These are phyloP conservation scores for Trichoderma citrinoviride DNA, from an alignment of 2,329 filamentous ascomycete species.

Conservation along the genomic window DNA sequence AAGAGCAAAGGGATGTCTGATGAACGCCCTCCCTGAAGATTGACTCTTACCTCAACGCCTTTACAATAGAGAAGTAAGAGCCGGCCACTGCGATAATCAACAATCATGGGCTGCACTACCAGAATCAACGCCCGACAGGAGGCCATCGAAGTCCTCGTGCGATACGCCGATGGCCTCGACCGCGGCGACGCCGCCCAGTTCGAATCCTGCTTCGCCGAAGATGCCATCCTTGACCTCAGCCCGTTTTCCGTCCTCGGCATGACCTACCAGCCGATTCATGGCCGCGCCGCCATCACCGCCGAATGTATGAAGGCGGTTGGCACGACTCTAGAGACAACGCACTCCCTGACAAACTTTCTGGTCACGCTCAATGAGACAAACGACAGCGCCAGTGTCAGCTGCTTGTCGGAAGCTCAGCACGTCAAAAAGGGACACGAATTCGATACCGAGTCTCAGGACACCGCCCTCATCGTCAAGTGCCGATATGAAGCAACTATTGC, in stretches of 20 bases:
- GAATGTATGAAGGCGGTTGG: not conserved
- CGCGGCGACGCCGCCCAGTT: not conserved
- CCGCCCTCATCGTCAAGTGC: not conserved
- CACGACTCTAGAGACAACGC: not conserved
- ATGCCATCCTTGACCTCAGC: not conserved
- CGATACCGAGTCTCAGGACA: not conserved
- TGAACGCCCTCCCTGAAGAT: not conserved
- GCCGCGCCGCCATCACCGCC: not conserved
- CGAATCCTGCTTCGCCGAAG: not conserved
- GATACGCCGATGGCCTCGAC: not conserved
- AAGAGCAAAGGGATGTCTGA: not conserved
- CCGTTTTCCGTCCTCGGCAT: not conserved
- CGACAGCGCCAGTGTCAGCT: not conserved
- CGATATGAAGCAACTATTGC: not conserved
- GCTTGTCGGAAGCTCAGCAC: constrained; percentile 1
- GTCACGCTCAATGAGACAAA: not conserved
- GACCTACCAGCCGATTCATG: not conserved
- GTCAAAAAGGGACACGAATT: not conserved
- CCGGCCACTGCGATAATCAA: not conserved
- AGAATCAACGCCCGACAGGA: not conserved
- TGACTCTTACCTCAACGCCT: no score
- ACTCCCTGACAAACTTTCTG: not conserved
- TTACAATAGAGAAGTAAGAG: no score
- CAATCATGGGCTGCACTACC: not conserved
- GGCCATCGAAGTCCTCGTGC: not conserved